Percentiles rank a stretch among this genome's conserved stretches.
Conservation (phyloP, 768 basidiomycete species). For the Krasilnikovozyma curviuscula region DNA sequence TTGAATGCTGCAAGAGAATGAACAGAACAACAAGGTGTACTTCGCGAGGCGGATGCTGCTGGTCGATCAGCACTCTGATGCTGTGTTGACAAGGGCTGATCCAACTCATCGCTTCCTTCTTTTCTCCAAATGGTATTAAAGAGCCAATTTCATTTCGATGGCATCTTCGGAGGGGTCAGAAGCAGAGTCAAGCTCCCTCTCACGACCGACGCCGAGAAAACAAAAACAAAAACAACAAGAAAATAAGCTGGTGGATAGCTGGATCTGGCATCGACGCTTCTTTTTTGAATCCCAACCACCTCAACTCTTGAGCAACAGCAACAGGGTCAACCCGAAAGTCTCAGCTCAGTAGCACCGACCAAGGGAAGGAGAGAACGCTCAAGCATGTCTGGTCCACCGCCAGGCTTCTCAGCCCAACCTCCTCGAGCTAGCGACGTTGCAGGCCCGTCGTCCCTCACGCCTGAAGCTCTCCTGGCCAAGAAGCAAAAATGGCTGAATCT, state of each 20-base stretch:
- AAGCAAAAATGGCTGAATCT: conserved; percentile 89
- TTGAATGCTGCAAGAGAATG: not conserved
- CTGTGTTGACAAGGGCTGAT: not conserved
- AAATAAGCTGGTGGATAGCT: too few species aligned
- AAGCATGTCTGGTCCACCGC: too few species aligned
- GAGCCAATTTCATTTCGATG: too few species aligned
- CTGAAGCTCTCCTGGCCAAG: conserved; percentile 67
- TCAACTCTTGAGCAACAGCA: not conserved
- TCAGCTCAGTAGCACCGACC: not conserved
- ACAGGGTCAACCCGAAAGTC: not conserved
- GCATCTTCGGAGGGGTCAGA: too few species aligned
- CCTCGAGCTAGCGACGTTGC: conserved; percentile 1
- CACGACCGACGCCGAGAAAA: too few species aligned
- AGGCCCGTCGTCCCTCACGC: conserved; percentile 28
- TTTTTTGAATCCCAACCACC: not conserved
- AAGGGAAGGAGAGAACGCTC: too few species aligned
- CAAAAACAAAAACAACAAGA: too few species aligned
- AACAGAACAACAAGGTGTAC: not conserved
- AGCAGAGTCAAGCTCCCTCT: too few species aligned
- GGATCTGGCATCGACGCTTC: not conserved
- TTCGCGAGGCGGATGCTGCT: not conserved
- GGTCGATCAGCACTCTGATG: not conserved
- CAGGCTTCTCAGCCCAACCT: not conserved
- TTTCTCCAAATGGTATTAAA: not conserved
- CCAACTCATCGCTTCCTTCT: not conserved